Percentiles rank a stretch among this genome's conserved stretches.
These are phyloP conservation scores for Diplosphaera chodatii DNA, from an alignment of 139 green algal species.

Conservation along the genomic window DNA sequence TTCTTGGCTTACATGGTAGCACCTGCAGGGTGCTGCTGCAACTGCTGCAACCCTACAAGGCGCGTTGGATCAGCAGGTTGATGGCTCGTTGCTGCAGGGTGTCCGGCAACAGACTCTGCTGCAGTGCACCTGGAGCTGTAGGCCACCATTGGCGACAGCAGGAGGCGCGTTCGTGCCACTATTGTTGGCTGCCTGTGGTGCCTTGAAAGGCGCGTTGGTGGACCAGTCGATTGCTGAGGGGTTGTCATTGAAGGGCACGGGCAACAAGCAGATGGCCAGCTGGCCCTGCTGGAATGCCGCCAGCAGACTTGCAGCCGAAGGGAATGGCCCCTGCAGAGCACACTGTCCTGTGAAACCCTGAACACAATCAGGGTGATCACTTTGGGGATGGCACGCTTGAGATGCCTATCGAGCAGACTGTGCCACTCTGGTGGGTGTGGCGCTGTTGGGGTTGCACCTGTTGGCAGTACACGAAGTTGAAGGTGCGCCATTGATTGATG, in stretches of 20 bases:
- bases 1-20: no score
- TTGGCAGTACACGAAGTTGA: constrained; percentile 28
- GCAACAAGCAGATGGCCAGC: neutral
- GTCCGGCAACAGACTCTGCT: neutral
- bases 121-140: neutral
- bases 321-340: constrained; percentile 12
- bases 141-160: neutral
- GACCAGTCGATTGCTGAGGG: neutral
- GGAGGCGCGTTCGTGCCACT: no score
- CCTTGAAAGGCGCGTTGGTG: neutral
- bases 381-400: no score
- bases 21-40: no score
- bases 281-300: constrained; percentile 6
- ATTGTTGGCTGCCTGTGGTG: neutral
- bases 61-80: neutral
- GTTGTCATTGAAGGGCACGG: neutral
- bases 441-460: neutral
- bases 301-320: constrained; percentile 4
- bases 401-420: neutral
- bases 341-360: no score
- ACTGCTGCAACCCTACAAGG: neutral
- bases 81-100: no score
- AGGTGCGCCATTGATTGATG: constrained; percentile 8
- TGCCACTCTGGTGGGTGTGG: no score
- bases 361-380: no score